Conservation (phyloP, 2,329 filamentous ascomycete genomes). For the Bipolaris cookei region DNA sequence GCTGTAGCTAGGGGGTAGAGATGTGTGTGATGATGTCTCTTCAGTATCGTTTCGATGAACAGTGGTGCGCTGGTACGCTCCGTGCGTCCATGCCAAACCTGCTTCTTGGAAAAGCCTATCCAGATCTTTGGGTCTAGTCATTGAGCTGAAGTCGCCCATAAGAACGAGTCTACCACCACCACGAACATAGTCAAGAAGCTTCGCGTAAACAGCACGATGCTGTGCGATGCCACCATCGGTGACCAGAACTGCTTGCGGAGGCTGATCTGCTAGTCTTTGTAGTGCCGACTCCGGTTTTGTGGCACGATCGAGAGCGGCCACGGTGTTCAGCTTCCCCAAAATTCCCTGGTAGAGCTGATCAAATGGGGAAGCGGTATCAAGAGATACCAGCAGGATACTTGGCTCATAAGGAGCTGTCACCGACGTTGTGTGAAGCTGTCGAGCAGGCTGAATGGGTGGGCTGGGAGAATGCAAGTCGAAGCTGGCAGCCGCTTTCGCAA, state of each 20-base stretch:
- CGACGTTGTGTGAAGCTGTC: too few relatives aligned
- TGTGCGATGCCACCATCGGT: background rate
- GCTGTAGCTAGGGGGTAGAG: background rate
- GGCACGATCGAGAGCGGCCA: background rate
- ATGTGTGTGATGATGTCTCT: background rate
- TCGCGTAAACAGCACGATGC: background rate
- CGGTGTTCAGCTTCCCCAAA: background rate
- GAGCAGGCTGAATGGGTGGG: too few relatives aligned
- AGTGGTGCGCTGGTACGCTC: background rate
- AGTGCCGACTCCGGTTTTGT: background rate
- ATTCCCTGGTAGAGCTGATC: too few relatives aligned
- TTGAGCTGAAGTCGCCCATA: background rate
- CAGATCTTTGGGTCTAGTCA: background rate
- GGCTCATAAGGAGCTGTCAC: too few relatives aligned
- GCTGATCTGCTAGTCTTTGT: background rate
- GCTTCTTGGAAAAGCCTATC: background rate
- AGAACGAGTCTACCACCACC: background rate
- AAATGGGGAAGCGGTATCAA: too few relatives aligned
- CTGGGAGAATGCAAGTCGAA: too few relatives aligned
- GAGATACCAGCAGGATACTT: too few relatives aligned
- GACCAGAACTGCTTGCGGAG: background rate
- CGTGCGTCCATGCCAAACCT: background rate
- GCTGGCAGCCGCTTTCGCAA: constrained; percentile 20
- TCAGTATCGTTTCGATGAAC: background rate
- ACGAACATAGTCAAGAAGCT: background rate